These are phyloP conservation scores for Arxiozyma slooffiae DNA, from an alignment of 1,139 yeast genomes.

Conservation along the genomic window DNA sequence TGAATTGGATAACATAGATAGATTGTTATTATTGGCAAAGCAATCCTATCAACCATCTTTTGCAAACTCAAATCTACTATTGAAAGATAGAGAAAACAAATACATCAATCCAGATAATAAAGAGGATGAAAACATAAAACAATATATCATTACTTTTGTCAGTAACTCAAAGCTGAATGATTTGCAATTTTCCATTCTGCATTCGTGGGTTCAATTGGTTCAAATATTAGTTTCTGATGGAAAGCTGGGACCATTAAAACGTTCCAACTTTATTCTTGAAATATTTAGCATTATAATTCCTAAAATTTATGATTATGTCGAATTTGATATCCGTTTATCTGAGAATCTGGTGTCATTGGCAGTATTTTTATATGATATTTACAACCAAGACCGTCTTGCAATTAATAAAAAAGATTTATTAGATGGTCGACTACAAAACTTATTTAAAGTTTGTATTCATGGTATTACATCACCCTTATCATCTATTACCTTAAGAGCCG, in stretches of 20 bases:
- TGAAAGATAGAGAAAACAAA: constrained; percentile 12
- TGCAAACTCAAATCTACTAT: not conserved
- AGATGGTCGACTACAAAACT: constrained; percentile 46
- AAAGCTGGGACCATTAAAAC: constrained; percentile 33
- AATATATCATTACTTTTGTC: constrained; percentile 34
- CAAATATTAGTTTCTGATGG: constrained; percentile 63
- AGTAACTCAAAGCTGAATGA: constrained; percentile 40
- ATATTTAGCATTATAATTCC: constrained; percentile 70
- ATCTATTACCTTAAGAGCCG: constrained; percentile 61
- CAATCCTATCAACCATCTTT: constrained; percentile 9
- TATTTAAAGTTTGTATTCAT: constrained; percentile 63
- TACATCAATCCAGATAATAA: constrained; percentile 12
- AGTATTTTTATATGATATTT: constrained; percentile 59
- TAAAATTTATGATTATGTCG: constrained; percentile 63
- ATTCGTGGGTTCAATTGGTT: constrained; percentile 75
- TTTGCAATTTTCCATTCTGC: constrained; percentile 52
- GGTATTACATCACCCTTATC: constrained; percentile 66
- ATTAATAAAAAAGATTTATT: constrained; percentile 33
- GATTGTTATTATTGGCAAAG: constrained; percentile 27
- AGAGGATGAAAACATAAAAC: constrained; percentile 19
- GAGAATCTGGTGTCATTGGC: constrained; percentile 70
- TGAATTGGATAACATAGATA: constrained; percentile 27
- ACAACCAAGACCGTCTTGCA: constrained; percentile 37
- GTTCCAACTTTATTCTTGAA: constrained; percentile 60
- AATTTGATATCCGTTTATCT: constrained; percentile 54